phyloP scores from a whole-genome alignment of 129 eudicot genomes.

The Chrysanthemum lavandulifolium region DNA sequence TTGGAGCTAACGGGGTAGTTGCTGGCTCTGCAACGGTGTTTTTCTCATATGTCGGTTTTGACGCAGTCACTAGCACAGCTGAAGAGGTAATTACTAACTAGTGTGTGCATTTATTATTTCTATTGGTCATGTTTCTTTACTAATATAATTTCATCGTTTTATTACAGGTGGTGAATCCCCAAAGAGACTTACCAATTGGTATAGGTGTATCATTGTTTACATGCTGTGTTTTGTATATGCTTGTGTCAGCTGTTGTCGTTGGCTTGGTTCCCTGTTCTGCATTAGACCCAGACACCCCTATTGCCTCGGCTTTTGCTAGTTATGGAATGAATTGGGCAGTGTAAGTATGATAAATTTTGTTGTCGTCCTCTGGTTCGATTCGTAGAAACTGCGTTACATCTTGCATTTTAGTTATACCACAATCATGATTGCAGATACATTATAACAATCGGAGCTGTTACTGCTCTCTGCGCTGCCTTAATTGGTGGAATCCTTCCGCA shows the following conservation, averaged over 20 bases:
- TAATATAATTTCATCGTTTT: neutral
- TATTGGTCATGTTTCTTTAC: neutral
- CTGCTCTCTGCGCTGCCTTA: slow-evolving; percentile 20
- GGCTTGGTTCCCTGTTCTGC: too few species aligned
- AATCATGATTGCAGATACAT: slow-evolving; percentile 39
- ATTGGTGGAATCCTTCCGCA: slow-evolving; percentile 67
- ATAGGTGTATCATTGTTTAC: slow-evolving; percentile 5
- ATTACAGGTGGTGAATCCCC: slow-evolving; percentile 70
- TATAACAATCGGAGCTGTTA: slow-evolving; percentile 56
- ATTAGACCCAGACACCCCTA: too few species aligned
- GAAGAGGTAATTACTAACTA: slow-evolving; percentile 47
- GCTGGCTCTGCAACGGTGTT: slow-evolving; percentile 50
- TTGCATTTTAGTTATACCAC: neutral
- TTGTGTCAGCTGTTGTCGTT: too few species aligned
- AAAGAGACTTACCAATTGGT: slow-evolving; percentile 63
- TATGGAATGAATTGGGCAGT: too few species aligned
- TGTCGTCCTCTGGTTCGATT: too few species aligned
- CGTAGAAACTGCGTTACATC: too few species aligned
- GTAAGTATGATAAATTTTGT: too few species aligned
- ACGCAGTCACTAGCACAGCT: slow-evolving; percentile 73
- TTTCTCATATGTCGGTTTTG: slow-evolving; percentile 68
- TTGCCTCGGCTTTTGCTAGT: too few species aligned
- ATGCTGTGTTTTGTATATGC: too few species aligned
- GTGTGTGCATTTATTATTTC: neutral
- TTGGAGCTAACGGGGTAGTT: too few species aligned